Percentiles rank a stretch among this genome's conserved stretches.
phyloP scores from a whole-genome alignment of 1,139 yeast genomes.

The Hansenula sp. region DNA sequence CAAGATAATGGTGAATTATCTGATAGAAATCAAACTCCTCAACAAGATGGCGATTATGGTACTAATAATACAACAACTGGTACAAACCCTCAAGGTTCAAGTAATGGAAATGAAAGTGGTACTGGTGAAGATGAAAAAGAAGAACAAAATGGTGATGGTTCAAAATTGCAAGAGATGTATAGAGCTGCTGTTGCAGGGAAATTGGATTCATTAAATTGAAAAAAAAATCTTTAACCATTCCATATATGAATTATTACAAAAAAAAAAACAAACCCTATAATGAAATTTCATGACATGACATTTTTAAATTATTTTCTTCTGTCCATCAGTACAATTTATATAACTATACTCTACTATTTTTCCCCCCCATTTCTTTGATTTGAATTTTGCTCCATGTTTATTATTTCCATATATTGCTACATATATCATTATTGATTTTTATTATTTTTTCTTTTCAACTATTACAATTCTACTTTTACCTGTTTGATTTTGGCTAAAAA shows the following conservation, averaged over 20 bases:
- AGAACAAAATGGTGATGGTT: constrained; percentile 9
- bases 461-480: too few relatives aligned
- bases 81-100: neutral
- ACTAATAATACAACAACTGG: constrained; percentile 4
- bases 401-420: too few relatives aligned
- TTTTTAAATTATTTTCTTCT: neutral
- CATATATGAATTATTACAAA: too few relatives aligned
- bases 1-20: neutral
- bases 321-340: too few relatives aligned
- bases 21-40: neutral
- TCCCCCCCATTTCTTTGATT: too few relatives aligned
- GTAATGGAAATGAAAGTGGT: constrained; percentile 2
- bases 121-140: neutral
- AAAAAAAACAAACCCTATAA: too few relatives aligned
- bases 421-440: too few relatives aligned
- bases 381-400: too few relatives aligned
- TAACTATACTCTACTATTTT: too few relatives aligned
- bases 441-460: too few relatives aligned
- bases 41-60: constrained; percentile 3
- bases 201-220: constrained; percentile 18
- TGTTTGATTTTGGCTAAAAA: too few relatives aligned
- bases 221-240: neutral
- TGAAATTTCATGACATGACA: too few relatives aligned
- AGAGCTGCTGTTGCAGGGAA: constrained; percentile 24
- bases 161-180: constrained; percentile 23